Evolutionary conservation across 2,329 filamentous ascomycete genomes (phyloP), one percentile per base, ranked within the genome.

Genomic region (Epichloe hybrida): DNA sequence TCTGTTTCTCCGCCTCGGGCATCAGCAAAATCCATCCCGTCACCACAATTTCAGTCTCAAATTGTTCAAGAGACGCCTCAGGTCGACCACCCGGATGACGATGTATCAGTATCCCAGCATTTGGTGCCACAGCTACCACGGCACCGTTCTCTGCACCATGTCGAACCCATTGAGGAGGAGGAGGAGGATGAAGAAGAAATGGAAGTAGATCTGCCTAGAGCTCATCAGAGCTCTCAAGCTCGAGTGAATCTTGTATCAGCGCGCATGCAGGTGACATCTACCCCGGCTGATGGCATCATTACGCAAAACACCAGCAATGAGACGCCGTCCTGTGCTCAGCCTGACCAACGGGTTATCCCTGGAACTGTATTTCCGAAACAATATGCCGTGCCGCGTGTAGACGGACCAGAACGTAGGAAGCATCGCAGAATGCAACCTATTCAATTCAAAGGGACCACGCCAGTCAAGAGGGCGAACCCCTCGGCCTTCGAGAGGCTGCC

Each of bases 271-370:
- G 41, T 54, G 34, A 48, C 49, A 4, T 55, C 56, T 17, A 52
- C 55, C 4, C 58, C 53, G 17, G 45, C 43, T 35, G 23, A 31
- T 17, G 20, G 39, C 7, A 27, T 40, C 39, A 15, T n/a, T 11
- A 21, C 49, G 27, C 50, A 48, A 20, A 38, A 49, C 23, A 53
- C 57, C 40, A 55, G 57, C 39, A 58, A 56, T 34, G 56, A 58
- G 40, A 67, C 63, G 44, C 62, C 65, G 35, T 58, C 65, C 37
- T 67, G 65, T 46, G 64, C 63, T 11, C 65, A 67, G 49, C 61
- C 57, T 12, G 59, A 57, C 27, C 58, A 58, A 38, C 36, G 46
- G 8, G 45, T 58, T 11, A 56, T 61, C 20, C 57, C 55, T 4
- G 56, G 52, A 15, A 63, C 59, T 0, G 51, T 51, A 23, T 27